A percentile compares a stretch with the other conserved stretches of the same genome.
phyloP scores from a whole-genome alignment of 495 filamentous ascomycete genomes.

The Pseudoneurospora amorphoporcata region DNA sequence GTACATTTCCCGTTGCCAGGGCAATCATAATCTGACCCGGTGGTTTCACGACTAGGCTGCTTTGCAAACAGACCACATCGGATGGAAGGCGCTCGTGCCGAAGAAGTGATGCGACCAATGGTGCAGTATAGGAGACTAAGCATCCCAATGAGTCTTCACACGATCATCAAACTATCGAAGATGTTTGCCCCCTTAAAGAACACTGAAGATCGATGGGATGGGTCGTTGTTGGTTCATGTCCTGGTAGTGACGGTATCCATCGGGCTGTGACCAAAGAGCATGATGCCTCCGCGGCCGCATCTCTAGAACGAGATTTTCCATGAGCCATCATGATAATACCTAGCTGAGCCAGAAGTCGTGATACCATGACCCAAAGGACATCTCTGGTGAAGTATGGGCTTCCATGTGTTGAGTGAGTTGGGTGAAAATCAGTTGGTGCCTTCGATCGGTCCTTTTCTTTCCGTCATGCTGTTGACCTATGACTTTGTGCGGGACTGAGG shows the following conservation, averaged over 20 bases:
- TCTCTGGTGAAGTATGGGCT: not conserved
- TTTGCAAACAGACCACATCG: not conserved
- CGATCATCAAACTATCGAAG: no score
- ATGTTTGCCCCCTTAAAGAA: not conserved
- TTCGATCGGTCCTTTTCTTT: not conserved
- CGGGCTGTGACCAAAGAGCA: not conserved
- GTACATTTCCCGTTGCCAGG: not conserved
- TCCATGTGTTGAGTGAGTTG: not conserved
- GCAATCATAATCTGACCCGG: not conserved
- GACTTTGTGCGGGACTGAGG: not conserved
- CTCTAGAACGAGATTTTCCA: not conserved
- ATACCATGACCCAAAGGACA: not conserved
- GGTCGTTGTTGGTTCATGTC: not conserved
- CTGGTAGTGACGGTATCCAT: not conserved
- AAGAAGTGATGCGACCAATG: not conserved
- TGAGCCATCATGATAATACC: not conserved
- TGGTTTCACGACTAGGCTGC: not conserved
- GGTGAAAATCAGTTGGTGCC: not conserved
- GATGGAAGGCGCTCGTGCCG: not conserved
- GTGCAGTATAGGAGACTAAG: not conserved
- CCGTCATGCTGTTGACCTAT: not conserved
- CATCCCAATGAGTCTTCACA: no score
- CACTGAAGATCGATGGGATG: not conserved
- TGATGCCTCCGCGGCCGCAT: not conserved
- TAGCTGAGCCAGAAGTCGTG: not conserved